Conservation (phyloP, 83 land plant species). For the Isoetes engelmannii region DNA sequence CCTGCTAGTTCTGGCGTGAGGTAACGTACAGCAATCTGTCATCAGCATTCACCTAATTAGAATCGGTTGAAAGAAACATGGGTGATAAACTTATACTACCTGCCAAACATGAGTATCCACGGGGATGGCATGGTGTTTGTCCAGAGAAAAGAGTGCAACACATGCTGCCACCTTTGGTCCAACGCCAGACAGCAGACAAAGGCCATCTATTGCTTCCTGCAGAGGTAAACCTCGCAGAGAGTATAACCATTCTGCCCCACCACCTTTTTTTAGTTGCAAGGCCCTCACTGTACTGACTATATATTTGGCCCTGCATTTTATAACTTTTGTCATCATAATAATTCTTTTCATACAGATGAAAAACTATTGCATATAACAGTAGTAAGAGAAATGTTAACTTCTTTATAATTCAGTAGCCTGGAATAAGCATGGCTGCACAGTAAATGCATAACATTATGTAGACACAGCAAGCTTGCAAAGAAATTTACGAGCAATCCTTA, state of each 20-base stretch:
- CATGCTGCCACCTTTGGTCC: slow-evolving; percentile 98
- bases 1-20: slow-evolving; percentile 84
- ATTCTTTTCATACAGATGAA: too few relatives aligned
- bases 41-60: slow-evolving; percentile 1
- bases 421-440: too few relatives aligned
- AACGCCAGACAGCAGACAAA: slow-evolving; percentile 80
- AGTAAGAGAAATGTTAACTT: too few relatives aligned
- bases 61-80: neutral
- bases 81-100: slow-evolving; percentile 34
- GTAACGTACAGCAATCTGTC: slow-evolving; percentile 79
- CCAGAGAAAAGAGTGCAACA: slow-evolving; percentile 90
- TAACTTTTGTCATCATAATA: too few relatives aligned
- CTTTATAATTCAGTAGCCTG: too few relatives aligned
- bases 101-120: slow-evolving; percentile 99
- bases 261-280: slow-evolving; percentile 61
- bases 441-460: too few relatives aligned
- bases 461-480: too few relatives aligned
- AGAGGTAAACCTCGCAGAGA: slow-evolving; percentile 60
- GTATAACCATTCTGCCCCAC: slow-evolving; percentile 68
- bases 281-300: slow-evolving; percentile 64
- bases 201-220: slow-evolving; percentile 48
- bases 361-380: too few relatives aligned
- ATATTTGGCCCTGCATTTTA: slow-evolving; percentile 87
- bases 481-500: too few relatives aligned
- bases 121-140: slow-evolving; percentile 94